Conservation (phyloP, 1,284 basidiomycete genomes). For the Ceratobasidium papillatum region DNA sequence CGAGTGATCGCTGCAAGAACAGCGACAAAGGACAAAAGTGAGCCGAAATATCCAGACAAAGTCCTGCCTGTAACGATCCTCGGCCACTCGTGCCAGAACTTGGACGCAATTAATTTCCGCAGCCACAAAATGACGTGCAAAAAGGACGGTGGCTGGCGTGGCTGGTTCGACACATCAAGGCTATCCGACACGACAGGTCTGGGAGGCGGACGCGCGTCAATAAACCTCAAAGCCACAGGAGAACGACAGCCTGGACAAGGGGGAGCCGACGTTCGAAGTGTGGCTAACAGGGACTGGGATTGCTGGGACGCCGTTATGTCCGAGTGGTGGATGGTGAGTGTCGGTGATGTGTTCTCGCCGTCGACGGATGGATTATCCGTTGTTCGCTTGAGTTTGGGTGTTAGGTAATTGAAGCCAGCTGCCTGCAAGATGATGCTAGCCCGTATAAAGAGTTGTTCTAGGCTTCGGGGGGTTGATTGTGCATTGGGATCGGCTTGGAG, state of each 20-base stretch:
- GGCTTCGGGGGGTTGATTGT: neutral
- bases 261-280: slow-evolving; percentile 30
- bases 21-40: slow-evolving; percentile 13
- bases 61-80: slow-evolving; percentile 19
- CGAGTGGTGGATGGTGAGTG: neutral
- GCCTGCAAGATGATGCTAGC: slow-evolving; percentile 30
- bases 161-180: neutral
- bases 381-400: slow-evolving; percentile 28
- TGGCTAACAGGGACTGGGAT: slow-evolving; percentile 19
- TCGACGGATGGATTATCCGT: neutral
- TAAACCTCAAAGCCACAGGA: slow-evolving; percentile 30
- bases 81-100: slow-evolving; percentile 24
- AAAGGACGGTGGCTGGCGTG: neutral
- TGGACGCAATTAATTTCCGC: slow-evolving; percentile 6
- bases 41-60: slow-evolving; percentile 30
- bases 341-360: slow-evolving; percentile 8
- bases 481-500: neutral
- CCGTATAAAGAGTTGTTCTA: slow-evolving; percentile 31
- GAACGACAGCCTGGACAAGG: slow-evolving; percentile 42
- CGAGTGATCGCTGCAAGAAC: slow-evolving; percentile 21
- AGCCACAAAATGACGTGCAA: neutral
- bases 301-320: neutral
- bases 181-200: neutral
- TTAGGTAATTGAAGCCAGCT: slow-evolving; percentile 31
- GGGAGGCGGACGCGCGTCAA: slow-evolving; percentile 21